Conservation (phyloP, 176 grass and related monocot genomes). For the Aegilops umbellulata region DNA sequence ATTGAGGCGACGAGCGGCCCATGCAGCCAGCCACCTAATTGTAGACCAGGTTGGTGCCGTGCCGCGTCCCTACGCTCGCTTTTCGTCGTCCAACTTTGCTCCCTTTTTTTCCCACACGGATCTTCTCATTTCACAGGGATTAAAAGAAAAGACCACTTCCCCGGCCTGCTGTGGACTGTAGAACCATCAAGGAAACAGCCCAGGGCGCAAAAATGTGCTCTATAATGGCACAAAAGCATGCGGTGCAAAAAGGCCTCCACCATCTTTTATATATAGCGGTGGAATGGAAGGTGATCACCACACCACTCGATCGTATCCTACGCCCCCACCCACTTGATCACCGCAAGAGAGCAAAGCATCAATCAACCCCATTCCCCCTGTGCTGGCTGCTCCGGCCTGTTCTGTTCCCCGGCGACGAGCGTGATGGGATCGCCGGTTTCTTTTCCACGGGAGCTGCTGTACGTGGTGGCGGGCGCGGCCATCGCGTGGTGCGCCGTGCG, state of each 20-base stretch:
- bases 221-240: not conserved
- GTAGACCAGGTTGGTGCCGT: not conserved
- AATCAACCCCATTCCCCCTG: not conserved
- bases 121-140: not conserved
- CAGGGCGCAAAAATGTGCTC: not conserved
- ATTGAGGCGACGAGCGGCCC: not conserved
- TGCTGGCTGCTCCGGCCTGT: not conserved
- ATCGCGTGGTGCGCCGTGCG: slow-evolving; percentile 40
- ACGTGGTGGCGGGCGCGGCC: not conserved
- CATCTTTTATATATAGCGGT: slow-evolving; percentile 29
- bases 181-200: slow-evolving; percentile 34
- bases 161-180: not conserved
- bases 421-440: not conserved
- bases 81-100: not conserved
- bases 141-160: not conserved
- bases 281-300: not conserved
- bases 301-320: not conserved
- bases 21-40: not conserved
- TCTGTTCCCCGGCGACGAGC: not conserved
- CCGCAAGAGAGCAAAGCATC: not conserved
- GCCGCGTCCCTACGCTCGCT: not conserved
- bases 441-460: slow-evolving; percentile 20
- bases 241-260: not conserved
- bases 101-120: not conserved
- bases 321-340: not conserved